Evolutionary conservation across 306 rosid species (phyloP).

Genomic region (Psophocarpus tetragonolobus): DNA sequence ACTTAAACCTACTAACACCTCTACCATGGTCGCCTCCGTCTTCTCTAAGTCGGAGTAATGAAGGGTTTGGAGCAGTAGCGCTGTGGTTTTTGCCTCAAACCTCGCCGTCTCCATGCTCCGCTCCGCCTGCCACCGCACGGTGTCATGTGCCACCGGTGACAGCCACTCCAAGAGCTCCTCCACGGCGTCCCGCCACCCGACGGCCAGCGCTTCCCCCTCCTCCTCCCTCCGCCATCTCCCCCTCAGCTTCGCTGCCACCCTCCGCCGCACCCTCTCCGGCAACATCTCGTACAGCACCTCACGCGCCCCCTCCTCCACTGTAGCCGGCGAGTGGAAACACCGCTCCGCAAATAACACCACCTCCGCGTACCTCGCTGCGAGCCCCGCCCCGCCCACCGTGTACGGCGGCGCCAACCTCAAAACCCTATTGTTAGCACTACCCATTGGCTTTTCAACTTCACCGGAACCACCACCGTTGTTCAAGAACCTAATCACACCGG

Average conservation of each 20-base stretch:
- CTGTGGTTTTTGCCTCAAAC: constrained; percentile 40
- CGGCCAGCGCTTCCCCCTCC: constrained; percentile 40
- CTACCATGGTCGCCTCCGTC: constrained; percentile 74
- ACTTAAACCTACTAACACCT: constrained; percentile 71
- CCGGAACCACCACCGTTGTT: not conserved
- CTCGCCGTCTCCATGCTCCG: constrained; percentile 47
- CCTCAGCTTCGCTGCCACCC: constrained; percentile 50
- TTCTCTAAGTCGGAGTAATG: constrained; percentile 80
- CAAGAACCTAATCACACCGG: constrained; percentile 8
- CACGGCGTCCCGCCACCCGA: constrained; percentile 71
- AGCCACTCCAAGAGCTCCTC: constrained; percentile 72
- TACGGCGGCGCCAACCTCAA: constrained; percentile 39
- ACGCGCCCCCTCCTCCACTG: constrained; percentile 44
- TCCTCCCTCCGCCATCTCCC: constrained; percentile 32
- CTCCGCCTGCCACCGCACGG: constrained; percentile 60
- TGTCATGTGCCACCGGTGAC: constrained; percentile 60
- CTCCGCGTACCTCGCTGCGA: constrained; percentile 58
- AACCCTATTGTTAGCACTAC: constrained; percentile 6
- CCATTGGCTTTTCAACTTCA: not conserved
- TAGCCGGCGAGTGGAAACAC: constrained; percentile 50
- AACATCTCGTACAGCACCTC: constrained; percentile 59
- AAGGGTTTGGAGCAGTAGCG: constrained; percentile 60
- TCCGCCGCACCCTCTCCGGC: constrained; percentile 47
- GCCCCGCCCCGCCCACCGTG: constrained; percentile 68
- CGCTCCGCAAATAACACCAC: constrained; percentile 55